Evolutionary conservation across 371 early-diverging fungal species (phyloP), one percentile per base, ranked within the genome.

Genomic region (Mucor saturninus): DNA sequence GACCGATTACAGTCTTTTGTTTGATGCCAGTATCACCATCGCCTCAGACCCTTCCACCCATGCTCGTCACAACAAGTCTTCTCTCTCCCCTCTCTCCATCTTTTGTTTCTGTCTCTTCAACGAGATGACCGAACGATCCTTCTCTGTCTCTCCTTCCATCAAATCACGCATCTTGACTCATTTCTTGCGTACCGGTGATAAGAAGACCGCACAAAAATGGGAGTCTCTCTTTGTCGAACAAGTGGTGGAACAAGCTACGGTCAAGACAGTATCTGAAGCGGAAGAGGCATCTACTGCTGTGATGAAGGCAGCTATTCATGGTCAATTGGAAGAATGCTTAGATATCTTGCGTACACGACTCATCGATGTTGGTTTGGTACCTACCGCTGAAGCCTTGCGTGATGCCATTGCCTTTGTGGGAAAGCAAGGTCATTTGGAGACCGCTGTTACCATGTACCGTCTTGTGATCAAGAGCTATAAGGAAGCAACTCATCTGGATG

Each of bases 401-500:
- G 82, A 81, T 50, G 77, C 76, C 2, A 76, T 81, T 64, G 72
- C 75, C 7, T 62, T 71, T 37, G 68, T 73, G 31, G 77, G 79
- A 38, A 81, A 81, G 48, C 82, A 79, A 69, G 82, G 79, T 29
- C 58, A 73, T 29, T 59, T 76, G 10, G 67, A 75, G 15, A 51
- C 54, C n/a, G 79, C 79, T 10, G 45, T 72, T 5, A 30, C 43
- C 32, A 65, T 81, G 48, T 79, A 74, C 38, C 48, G 68, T 10
- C 60, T 68, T 28, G 69, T 67, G 14, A 49, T 74, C 56, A 59
- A 68, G 15, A 65, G 69, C 14, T 74, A 66, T 53, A 59, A 76
- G 42, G 46, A 58, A 28, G 63, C 68, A 46, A 32, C 39, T 29
- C 21, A 21, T 1, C n/a, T 65, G 13, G 26, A 58, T 59, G 11